Evolutionary conservation across 768 basidiomycete species (phyloP).

Genomic region (Panellus pusillus): DNA sequence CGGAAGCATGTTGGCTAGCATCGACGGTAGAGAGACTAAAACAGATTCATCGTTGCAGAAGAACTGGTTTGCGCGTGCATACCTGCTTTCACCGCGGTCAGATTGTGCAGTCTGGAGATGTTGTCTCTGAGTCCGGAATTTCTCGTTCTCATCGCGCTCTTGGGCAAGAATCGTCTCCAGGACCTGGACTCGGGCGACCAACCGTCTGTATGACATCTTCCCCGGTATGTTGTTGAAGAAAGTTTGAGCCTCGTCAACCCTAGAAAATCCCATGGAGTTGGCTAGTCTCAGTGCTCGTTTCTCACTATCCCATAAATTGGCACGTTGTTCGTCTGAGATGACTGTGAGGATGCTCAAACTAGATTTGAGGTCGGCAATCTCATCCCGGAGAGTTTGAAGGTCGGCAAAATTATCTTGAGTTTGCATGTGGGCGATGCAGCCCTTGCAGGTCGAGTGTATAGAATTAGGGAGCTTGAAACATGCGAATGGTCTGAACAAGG

Average conservation of each 20-base stretch:
- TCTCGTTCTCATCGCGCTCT: slow-evolving; percentile 1
- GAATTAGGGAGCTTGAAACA: too few species aligned
- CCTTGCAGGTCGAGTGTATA: neutral
- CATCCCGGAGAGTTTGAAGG: neutral
- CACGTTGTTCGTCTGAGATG: neutral
- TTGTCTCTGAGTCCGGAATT: neutral
- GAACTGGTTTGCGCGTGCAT: neutral
- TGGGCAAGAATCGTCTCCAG: neutral
- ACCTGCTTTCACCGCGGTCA: neutral
- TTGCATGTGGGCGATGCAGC: neutral
- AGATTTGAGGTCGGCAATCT: neutral
- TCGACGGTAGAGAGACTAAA: neutral
- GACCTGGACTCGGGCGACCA: neutral
- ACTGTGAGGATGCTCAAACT: neutral
- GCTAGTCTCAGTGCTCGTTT: neutral
- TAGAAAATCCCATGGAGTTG: slow-evolving; percentile 5
- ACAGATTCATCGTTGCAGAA: neutral
- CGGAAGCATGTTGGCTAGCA: neutral
- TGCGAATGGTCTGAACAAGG: too few species aligned
- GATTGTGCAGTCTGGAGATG: neutral
- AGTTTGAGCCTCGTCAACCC: neutral
- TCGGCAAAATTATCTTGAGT: neutral
- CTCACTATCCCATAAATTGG: neutral
- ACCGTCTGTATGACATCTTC: slow-evolving; percentile 1
- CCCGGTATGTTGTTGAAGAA: slow-evolving; percentile 2